These are phyloP conservation scores for Ammopiptanthus mongolicus DNA, from an alignment of 306 rosid species.

Conservation along the genomic window DNA sequence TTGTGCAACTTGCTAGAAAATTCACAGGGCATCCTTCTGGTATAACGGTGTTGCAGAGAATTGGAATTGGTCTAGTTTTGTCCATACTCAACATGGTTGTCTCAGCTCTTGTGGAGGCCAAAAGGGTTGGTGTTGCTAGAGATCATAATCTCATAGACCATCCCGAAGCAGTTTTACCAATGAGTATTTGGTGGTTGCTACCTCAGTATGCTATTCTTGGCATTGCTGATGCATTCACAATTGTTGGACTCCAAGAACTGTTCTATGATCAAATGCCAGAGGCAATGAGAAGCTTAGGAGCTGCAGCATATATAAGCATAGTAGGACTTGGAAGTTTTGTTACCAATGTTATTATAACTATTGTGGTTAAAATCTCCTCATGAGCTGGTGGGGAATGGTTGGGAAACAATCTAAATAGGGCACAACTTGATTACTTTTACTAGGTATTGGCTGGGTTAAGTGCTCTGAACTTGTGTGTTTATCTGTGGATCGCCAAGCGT, in stretches of 20 bases:
- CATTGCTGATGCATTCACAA: slow-evolving; percentile 31
- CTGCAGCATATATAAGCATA: slow-evolving; percentile 42
- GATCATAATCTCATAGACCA: slow-evolving; percentile 25
- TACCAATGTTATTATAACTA: slow-evolving; percentile 25
- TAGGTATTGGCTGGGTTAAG: slow-evolving; percentile 45
- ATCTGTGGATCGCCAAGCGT: slow-evolving; percentile 26
- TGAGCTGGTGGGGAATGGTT: slow-evolving; percentile 33
- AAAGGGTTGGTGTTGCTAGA: slow-evolving; percentile 32
- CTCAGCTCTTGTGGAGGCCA: slow-evolving; percentile 41
- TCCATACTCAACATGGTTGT: slow-evolving; percentile 41
- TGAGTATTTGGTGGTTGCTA: slow-evolving; percentile 53
- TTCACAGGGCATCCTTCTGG: slow-evolving; percentile 33
- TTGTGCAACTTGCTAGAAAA: slow-evolving; percentile 29
- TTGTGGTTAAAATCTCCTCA: slow-evolving; percentile 22
- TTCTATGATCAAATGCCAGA: slow-evolving; percentile 54
- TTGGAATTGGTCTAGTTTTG: slow-evolving; percentile 41
- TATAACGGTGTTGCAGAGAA: slow-evolving; percentile 43
- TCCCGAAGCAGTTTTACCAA: slow-evolving; percentile 33
- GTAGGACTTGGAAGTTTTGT: slow-evolving; percentile 41
- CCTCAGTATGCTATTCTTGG: slow-evolving; percentile 43
- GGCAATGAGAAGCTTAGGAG: slow-evolving; percentile 49
- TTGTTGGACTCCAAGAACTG: slow-evolving; percentile 45
- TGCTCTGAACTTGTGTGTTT: slow-evolving; percentile 25
- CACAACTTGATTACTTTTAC: slow-evolving; percentile 45
- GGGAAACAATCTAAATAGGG: slow-evolving; percentile 37